These are phyloP conservation scores for Russula earlei DNA, from an alignment of 768 basidiomycete species.

Conservation along the genomic window DNA sequence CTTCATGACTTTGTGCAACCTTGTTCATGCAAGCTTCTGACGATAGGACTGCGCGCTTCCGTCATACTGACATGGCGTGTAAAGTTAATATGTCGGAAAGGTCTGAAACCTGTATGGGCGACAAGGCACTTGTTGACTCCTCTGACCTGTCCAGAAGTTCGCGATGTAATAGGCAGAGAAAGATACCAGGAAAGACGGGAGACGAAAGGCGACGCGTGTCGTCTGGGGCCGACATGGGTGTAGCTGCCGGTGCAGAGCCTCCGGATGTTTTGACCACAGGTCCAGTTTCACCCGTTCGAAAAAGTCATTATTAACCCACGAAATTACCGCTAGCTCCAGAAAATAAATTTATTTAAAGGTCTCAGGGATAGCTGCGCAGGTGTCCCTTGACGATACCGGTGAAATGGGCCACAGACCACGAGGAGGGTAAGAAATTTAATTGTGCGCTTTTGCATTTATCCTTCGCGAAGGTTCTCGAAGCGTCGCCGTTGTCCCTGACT, in stretches of 20 bases:
- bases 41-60: background rate
- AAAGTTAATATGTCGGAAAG: background rate
- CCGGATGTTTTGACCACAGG: background rate
- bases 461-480: background rate
- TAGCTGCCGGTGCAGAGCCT: background rate
- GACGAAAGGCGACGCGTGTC: background rate
- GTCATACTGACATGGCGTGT: background rate
- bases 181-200: background rate
- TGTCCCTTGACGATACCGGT: background rate
- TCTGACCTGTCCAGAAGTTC: background rate
- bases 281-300: background rate
- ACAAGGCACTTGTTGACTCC: background rate
- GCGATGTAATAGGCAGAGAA: background rate
- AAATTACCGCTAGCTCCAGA: background rate
- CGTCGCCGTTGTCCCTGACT: background rate
- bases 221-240: background rate
- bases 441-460: no score
- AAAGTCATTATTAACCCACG: background rate
- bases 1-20: background rate
- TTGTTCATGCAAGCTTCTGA: background rate
- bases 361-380: background rate
- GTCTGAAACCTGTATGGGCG: background rate
- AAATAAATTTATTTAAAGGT: background rate
- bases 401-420: no score
- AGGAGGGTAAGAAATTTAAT: background rate